These are phyloP conservation scores for Globomyces sp. DNA, from an alignment of 371 early-diverging fungal species.

Conservation along the genomic window DNA sequence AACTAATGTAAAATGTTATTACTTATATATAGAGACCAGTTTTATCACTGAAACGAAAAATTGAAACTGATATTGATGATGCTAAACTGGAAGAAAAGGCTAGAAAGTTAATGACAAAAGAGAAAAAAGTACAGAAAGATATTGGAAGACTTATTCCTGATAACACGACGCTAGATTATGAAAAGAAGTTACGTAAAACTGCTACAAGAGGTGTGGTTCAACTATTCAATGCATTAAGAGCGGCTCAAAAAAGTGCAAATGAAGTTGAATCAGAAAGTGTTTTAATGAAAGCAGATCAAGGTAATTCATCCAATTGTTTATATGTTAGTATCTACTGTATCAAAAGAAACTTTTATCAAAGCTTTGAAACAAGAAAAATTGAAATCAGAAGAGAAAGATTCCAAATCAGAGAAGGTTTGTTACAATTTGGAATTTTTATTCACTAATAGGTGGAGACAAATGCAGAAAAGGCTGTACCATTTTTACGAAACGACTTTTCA, in stretches of 20 bases:
- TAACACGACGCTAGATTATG: conserved; percentile 64
- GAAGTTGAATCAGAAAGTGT: conserved; percentile 45
- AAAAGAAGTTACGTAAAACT: conserved; percentile 76
- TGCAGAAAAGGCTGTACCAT: conserved; percentile 8
- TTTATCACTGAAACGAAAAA: conserved; percentile 68
- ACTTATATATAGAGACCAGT: conserved; percentile 59
- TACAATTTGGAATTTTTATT: too few species aligned
- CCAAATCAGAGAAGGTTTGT: too few species aligned
- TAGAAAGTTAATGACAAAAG: conserved; percentile 60
- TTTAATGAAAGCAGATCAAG: conserved; percentile 56
- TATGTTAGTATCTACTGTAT: conserved; percentile 44
- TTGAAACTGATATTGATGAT: conserved; percentile 71
- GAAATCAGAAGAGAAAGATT: too few species aligned
- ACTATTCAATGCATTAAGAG: conserved; percentile 77
- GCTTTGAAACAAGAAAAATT: conserved; percentile 11
- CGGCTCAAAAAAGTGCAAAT: conserved; percentile 60
- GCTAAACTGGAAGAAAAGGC: conserved; percentile 77
- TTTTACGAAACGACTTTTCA: conserved; percentile 20
- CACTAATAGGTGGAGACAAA: not conserved
- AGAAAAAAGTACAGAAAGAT: conserved; percentile 62
- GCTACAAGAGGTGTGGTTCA: conserved; percentile 84
- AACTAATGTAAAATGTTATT: conserved; percentile 18
- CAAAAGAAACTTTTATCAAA: conserved; percentile 39
- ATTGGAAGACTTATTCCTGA: conserved; percentile 69
- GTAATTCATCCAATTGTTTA: conserved; percentile 27